These are phyloP conservation scores for Hypoxylon sp. DNA, from an alignment of 2,329 filamentous ascomycete genomes.

Conservation along the genomic window DNA sequence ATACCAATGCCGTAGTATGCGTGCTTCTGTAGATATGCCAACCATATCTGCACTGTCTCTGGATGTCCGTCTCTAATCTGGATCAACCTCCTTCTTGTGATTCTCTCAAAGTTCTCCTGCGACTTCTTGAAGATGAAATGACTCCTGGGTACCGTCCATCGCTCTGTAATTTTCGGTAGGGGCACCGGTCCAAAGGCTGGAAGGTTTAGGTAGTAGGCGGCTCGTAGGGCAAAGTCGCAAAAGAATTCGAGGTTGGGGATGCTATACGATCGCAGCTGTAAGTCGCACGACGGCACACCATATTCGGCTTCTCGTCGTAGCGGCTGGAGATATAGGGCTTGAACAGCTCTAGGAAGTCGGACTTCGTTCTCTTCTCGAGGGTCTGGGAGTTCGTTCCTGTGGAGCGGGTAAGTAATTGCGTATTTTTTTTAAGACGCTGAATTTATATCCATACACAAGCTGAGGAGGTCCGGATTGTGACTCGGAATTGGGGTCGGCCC, in stretches of 20 bases:
- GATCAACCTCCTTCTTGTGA: constrained; percentile 86
- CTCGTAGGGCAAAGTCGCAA: constrained; percentile 91
- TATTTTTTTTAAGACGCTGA: background rate
- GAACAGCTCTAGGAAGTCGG: constrained; percentile 82
- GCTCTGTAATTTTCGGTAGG: constrained; percentile 86
- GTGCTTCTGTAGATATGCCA: constrained; percentile 92
- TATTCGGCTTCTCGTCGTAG: constrained; percentile 80
- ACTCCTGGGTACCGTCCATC: constrained; percentile 91
- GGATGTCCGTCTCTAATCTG: constrained; percentile 94
- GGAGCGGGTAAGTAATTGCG: constrained; percentile 33
- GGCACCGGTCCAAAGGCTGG: constrained; percentile 88
- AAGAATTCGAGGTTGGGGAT: constrained; percentile 94
- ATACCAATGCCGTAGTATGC: constrained; percentile 97
- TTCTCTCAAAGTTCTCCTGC: constrained; percentile 97
- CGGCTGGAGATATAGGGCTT: constrained; percentile 88
- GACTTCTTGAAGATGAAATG: constrained; percentile 98
- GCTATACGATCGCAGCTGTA: constrained; percentile 93
- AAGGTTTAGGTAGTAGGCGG: constrained; percentile 92
- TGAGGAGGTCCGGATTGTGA: constrained; percentile 28
- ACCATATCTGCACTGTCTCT: constrained; percentile 89
- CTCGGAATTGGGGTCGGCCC: constrained; percentile 25
- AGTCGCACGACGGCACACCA: constrained; percentile 87
- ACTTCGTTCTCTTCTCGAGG: constrained; percentile 47
- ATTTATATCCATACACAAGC: constrained; percentile 42
- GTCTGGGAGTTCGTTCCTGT: constrained; percentile 49